phyloP scores from a whole-genome alignment of 2,329 filamentous ascomycete genomes.

The Bipolaris cookei region DNA sequence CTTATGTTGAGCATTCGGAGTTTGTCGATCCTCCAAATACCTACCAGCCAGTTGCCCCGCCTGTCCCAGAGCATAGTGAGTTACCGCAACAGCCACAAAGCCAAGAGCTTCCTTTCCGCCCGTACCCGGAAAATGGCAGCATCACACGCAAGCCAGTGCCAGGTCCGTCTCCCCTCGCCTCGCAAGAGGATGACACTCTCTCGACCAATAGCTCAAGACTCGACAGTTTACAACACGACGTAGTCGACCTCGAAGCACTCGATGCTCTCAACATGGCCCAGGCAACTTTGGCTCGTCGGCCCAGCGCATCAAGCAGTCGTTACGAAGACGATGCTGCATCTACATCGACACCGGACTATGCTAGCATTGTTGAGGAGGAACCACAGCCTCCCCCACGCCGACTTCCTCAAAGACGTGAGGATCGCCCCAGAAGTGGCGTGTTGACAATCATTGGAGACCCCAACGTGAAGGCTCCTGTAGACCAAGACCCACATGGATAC shows the following conservation, averaged over 20 bases:
- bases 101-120: constrained; percentile 35
- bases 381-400: constrained; percentile 44
- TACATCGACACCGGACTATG: constrained; percentile 78
- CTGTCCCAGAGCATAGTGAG: constrained; percentile 47
- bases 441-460: constrained; percentile 75
- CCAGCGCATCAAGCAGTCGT: constrained; percentile 56
- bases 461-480: constrained; percentile 50
- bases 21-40: constrained; percentile 40
- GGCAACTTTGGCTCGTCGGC: constrained; percentile 36
- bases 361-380: constrained; percentile 63
- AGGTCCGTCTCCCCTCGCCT: constrained; percentile 50
- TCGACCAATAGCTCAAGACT: constrained; percentile 53
- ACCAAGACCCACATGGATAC: constrained; percentile 56
- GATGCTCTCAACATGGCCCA: constrained; percentile 46
- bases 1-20: constrained; percentile 50
- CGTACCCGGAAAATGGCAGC: constrained; percentile 35
- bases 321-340: constrained; percentile 69
- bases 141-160: constrained; percentile 51
- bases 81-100: constrained; percentile 31
- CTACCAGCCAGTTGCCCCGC: constrained; percentile 43
- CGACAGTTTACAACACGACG: constrained; percentile 51
- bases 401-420: constrained; percentile 60
- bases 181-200: constrained; percentile 42
- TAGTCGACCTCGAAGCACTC: constrained; percentile 55
- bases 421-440: constrained; percentile 77